These are phyloP conservation scores for Talaromyces pinophilus DNA, from an alignment of 2,329 filamentous ascomycete genomes.

Conservation along the genomic window DNA sequence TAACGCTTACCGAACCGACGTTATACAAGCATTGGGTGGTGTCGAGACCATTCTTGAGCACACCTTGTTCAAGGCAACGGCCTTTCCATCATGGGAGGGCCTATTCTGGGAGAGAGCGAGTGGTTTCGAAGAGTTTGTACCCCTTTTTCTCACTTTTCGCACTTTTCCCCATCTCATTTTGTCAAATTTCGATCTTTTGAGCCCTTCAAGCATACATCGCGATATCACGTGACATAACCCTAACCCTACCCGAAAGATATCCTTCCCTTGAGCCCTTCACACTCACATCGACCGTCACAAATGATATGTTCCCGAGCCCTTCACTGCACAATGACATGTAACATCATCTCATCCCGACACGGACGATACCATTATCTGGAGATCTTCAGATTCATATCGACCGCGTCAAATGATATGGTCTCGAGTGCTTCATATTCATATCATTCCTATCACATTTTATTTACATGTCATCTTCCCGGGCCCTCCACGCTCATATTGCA, in stretches of 20 bases:
- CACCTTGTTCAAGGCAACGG: conserved; percentile 93
- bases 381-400: background rate
- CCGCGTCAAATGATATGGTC: background rate
- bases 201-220: background rate
- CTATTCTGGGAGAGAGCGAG: conserved; percentile 80
- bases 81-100: conserved; percentile 91
- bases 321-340: background rate
- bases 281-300: too few species aligned
- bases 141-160: background rate
- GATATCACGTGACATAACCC: background rate
- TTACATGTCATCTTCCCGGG: background rate
- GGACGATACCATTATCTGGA: background rate
- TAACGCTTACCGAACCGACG: conserved; percentile 92
- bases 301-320: background rate
- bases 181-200: background rate
- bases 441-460: background rate
- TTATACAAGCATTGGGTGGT: conserved; percentile 93
- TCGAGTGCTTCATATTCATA: background rate
- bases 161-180: conserved; percentile 1
- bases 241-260: background rate
- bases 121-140: conserved; percentile 52
- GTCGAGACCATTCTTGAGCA: conserved; percentile 98
- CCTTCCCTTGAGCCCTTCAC: background rate
- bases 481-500: background rate
- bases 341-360: background rate